Evolutionary conservation across 116 monocot species (phyloP).

Genomic region (Dioscorea cayenensis): DNA sequence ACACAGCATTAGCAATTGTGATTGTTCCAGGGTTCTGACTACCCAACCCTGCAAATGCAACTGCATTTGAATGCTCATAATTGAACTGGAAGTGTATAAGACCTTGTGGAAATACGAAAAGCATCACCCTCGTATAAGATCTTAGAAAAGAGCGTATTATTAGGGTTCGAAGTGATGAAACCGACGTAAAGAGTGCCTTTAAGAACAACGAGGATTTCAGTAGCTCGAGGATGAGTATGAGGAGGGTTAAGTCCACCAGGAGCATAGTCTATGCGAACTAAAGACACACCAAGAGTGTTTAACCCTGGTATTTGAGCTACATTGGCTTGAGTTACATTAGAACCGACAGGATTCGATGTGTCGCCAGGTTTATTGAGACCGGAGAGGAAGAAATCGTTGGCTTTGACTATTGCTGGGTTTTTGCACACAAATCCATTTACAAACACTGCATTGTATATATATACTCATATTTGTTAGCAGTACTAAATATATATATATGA

Average conservation of each 20-base stretch:
- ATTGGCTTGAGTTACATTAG: conserved; percentile 6
- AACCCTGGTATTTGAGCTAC: conserved; percentile 15
- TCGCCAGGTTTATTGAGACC: not conserved
- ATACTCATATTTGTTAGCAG: not conserved
- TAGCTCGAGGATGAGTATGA: conserved; percentile 20
- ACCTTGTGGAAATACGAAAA: not conserved
- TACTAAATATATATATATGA: not conserved
- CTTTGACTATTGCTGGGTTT: not conserved
- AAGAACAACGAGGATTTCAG: not conserved
- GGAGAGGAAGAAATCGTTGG: conserved; percentile 5
- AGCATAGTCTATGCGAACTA: conserved; percentile 32
- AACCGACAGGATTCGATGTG: not conserved
- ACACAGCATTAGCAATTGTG: conserved; percentile 15
- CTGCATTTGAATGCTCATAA: not conserved
- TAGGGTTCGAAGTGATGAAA: conserved; percentile 3
- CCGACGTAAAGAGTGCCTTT: conserved; percentile 8
- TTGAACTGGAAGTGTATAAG: conserved; percentile 23
- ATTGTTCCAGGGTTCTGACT: conserved; percentile 31
- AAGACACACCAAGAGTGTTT: conserved; percentile 30
- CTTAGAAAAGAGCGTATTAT: not conserved
- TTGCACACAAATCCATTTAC: conserved; percentile 15
- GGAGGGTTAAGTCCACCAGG: conserved; percentile 25
- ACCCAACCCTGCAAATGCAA: conserved; percentile 16
- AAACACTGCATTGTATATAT: not conserved
- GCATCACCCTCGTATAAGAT: not conserved